Evolutionary conservation across 176 grass and related monocot species (phyloP), one percentile per base, ranked within the genome.

Genomic region (Carex scoparia): DNA sequence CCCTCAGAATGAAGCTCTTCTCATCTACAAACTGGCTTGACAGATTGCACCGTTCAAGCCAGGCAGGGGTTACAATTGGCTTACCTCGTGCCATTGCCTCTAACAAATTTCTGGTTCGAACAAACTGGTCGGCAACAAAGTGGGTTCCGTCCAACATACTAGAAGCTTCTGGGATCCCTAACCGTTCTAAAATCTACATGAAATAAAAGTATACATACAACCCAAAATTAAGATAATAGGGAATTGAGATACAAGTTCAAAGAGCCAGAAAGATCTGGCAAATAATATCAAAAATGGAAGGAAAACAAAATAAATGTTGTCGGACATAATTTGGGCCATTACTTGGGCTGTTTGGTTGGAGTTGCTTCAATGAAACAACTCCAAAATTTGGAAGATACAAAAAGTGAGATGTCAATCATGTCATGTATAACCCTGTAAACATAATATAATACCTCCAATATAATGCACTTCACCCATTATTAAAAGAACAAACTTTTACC

Each of bases 51-150:
- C 81, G 88, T 91, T 97, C 91, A 79, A 97, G 95, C 95, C 95
- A 97, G 84, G 84, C 85, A 28, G 89, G 84, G 55, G 89, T 94
- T 70, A 97, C 87, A 8, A 97, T 84, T 53, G 69, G 90, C 67
- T 94, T 97, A 86, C 95, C 95, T 42, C 89, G 65, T 63, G 95
- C 70, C 66, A 97, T 91, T 89, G 95, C 92, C 89, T 97, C 92
- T 68, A 97, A 87, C 89, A 97, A 92, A 69, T 97, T 94, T 91
- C 61, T 92, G 87, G 95, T 97, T 65, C 95, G 90, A 81, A 81
- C 86, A 88, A 97, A 97, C 82, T 90, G 84, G 86, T 94, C 82
- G 37, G 89, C 82, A 18, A 97, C 87, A 82, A 94, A 97, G 70
- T 97, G 95, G 60, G 95, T 94, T 69, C 92, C 95, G 81, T 97